Percentiles rank a stretch among this genome's conserved stretches.
Conservation (phyloP, 2,329 filamentous ascomycete species). For the Coleophoma eucalyptorum region DNA sequence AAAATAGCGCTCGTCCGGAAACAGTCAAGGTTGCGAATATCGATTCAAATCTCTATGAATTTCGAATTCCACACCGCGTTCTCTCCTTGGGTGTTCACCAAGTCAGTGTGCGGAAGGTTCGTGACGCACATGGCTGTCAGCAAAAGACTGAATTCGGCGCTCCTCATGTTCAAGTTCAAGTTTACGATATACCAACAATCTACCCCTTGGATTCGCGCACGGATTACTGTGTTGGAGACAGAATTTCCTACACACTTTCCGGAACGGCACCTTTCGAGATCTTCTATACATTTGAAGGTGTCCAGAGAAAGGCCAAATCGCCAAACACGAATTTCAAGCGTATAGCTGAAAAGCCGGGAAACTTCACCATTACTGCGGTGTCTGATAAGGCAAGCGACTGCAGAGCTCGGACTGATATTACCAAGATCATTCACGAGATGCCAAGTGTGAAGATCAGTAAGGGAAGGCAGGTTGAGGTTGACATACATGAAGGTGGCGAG, state of each 20-base stretch:
- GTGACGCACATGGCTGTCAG: conserved; percentile 83
- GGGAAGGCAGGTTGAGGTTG: conserved; percentile 74
- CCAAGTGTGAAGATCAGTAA: conserved; percentile 88
- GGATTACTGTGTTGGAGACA: conserved; percentile 95
- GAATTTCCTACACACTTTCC: conserved; percentile 86
- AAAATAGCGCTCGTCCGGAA: conserved; percentile 75
- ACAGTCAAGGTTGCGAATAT: conserved; percentile 80
- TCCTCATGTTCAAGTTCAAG: conserved; percentile 81
- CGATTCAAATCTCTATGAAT: conserved; percentile 66
- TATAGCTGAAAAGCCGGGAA: conserved; percentile 85
- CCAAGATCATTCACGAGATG: conserved; percentile 84
- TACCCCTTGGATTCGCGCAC: conserved; percentile 78
- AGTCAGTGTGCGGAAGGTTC: conserved; percentile 83
- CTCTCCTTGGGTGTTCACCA: conserved; percentile 87
- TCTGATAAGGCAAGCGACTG: conserved; percentile 88
- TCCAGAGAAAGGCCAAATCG: conserved; percentile 73
- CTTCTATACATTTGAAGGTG: conserved; percentile 82
- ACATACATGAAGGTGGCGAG: conserved; percentile 95
- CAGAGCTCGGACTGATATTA: conserved; percentile 72
- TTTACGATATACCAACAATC: conserved; percentile 90
- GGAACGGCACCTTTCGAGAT: conserved; percentile 92
- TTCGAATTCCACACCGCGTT: conserved; percentile 80
- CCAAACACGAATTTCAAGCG: conserved; percentile 83
- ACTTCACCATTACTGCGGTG: conserved; percentile 82
- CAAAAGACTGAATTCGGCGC: conserved; percentile 67